phyloP scores from a whole-genome alignment of 2,329 filamentous ascomycete species.

The Penicillium fuscoglaucum region DNA sequence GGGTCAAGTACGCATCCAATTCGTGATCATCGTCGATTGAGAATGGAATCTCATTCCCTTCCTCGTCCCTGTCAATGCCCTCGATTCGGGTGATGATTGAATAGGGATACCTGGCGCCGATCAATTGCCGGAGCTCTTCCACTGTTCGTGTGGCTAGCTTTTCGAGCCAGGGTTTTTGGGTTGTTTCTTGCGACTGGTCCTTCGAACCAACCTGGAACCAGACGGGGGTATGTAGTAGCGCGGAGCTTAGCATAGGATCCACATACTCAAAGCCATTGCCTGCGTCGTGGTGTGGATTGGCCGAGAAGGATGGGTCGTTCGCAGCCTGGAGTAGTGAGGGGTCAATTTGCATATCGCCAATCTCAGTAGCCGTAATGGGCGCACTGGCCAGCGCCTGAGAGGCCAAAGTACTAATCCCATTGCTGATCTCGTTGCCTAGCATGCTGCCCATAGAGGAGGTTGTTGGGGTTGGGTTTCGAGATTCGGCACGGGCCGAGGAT shows the following conservation, averaged over 20 bases:
- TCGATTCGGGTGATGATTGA: slow-evolving; percentile 62
- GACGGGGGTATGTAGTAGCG: slow-evolving; percentile 53
- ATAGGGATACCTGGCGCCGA: slow-evolving; percentile 61
- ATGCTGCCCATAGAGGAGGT: slow-evolving; percentile 26
- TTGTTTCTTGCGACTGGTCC: slow-evolving; percentile 53
- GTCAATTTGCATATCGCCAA: slow-evolving; percentile 62
- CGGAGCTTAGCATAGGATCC: slow-evolving; percentile 37
- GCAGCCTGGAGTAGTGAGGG: slow-evolving; percentile 61
- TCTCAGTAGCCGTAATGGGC: slow-evolving; percentile 39
- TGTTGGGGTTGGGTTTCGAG: slow-evolving; percentile 24
- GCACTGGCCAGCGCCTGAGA: slow-evolving; percentile 47
- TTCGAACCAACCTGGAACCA: slow-evolving; percentile 69
- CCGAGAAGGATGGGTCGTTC: slow-evolving; percentile 48
- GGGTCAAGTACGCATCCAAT: slow-evolving; percentile 68
- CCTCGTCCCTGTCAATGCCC: slow-evolving; percentile 62
- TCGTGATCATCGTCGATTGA: slow-evolving; percentile 70
- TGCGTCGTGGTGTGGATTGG: slow-evolving; percentile 37
- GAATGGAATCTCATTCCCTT: slow-evolving; percentile 62
- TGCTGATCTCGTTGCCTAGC: slow-evolving; percentile 33
- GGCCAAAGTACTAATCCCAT: slow-evolving; percentile 46
- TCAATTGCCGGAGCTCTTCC: slow-evolving; percentile 62
- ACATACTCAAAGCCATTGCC: slow-evolving; percentile 37
- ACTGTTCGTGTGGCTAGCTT: slow-evolving; percentile 61
- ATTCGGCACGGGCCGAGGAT: slow-evolving; percentile 27
- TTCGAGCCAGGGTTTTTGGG: slow-evolving; percentile 61